Evolutionary conservation across 352 stramenopile species (phyloP).

Genomic region (Globisporangium solare): DNA sequence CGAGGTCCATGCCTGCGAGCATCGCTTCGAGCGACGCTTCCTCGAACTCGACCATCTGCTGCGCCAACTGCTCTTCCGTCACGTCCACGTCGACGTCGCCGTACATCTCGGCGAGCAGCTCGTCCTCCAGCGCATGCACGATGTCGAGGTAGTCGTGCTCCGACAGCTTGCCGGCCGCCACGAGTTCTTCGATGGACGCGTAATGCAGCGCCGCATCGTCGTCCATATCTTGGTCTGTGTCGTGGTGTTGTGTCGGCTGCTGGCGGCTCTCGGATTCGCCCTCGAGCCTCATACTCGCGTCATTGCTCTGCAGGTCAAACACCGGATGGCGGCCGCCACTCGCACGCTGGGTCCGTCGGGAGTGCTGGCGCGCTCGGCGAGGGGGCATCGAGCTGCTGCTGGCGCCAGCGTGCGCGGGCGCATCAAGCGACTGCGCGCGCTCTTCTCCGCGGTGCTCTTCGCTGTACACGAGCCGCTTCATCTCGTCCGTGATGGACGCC

Average conservation of each 20-base stretch:
- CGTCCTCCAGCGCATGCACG: conserved; percentile 66
- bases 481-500: conserved; percentile 51
- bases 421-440: too few species aligned
- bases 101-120: conserved; percentile 43
- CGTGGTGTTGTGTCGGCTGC: too few species aligned
- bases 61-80: conserved; percentile 33
- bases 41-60: conserved; percentile 68
- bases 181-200: conserved; percentile 62
- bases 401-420: too few species aligned
- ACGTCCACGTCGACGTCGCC: conserved; percentile 17
- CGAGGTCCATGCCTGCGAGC: conserved; percentile 57
- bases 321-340: conserved; percentile 22
- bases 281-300: background rate
- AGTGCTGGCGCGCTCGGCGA: background rate
- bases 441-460: conserved; percentile 22
- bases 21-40: conserved; percentile 66
- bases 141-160: conserved; percentile 77
- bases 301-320: conserved; percentile 26
- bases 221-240: background rate
- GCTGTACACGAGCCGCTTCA: conserved; percentile 50
- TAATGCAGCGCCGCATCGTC: conserved; percentile 6
- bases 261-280: background rate
- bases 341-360: background rate
- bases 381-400: too few species aligned
- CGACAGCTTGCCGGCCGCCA: conserved; percentile 45